Percentiles rank a stretch among this genome's conserved stretches.
phyloP scores from a whole-genome alignment of 129 eudicot genomes.

The Flaveria trinervia region DNA sequence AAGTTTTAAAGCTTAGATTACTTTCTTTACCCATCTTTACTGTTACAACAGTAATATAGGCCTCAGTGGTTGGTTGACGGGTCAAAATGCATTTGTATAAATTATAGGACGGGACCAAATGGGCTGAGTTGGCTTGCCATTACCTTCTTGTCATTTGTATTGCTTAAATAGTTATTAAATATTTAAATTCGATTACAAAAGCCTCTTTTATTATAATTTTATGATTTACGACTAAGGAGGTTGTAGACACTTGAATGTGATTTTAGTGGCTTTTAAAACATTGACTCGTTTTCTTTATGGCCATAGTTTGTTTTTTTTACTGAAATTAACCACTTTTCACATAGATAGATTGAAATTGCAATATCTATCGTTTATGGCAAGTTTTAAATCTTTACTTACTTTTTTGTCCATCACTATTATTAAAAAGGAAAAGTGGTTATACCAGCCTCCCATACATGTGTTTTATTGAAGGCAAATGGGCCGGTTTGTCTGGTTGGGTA shows the following conservation, averaged over 20 bases:
- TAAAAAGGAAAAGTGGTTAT: too few relatives aligned
- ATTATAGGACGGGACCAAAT: not conserved
- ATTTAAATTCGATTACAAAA: not conserved
- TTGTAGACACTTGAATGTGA: not conserved
- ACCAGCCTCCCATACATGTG: too few relatives aligned
- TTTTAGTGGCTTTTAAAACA: not conserved
- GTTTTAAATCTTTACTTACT: too few relatives aligned
- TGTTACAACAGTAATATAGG: not conserved
- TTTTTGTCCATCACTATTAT: too few relatives aligned
- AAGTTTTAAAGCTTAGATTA: not conserved
- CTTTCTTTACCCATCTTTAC: not conserved
- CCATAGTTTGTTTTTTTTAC: too few relatives aligned
- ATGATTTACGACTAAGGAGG: not conserved
- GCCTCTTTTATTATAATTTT: not conserved
- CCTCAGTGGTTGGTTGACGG: not conserved
- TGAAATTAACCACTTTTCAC: too few relatives aligned
- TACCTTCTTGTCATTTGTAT: not conserved
- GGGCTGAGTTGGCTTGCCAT: not conserved
- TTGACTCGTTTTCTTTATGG: too few relatives aligned
- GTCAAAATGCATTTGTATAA: not conserved
- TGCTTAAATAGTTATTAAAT: not conserved
- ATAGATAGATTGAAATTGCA: too few relatives aligned
- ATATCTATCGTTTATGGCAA: too few relatives aligned
- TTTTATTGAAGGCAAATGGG: too few relatives aligned
- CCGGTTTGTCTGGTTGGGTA: too few relatives aligned